phyloP scores from a whole-genome alignment of 2,329 filamentous ascomycete species.

The Achaetomium macrosporum region DNA sequence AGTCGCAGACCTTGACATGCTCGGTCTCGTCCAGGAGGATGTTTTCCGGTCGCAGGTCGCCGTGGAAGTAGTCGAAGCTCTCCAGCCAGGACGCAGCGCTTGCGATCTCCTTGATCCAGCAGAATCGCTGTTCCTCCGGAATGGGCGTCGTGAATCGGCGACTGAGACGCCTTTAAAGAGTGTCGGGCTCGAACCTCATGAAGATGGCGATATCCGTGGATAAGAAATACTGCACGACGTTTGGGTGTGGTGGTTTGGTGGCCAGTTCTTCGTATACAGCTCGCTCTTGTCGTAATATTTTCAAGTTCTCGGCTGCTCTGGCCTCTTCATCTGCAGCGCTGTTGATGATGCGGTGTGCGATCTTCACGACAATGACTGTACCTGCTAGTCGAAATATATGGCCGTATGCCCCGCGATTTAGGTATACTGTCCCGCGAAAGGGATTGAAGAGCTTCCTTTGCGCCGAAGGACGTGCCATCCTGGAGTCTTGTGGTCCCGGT shows the following conservation, averaged over 20 bases:
- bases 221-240: neutral
- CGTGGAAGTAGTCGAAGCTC: conserved; percentile 4
- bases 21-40: conserved; percentile 13
- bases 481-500: no score
- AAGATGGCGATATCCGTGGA: neutral
- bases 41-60: conserved; percentile 12
- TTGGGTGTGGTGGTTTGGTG: neutral
- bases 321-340: neutral
- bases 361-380: neutral
- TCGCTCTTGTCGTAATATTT: neutral
- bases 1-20: conserved; percentile 14
- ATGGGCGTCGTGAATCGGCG: neutral
- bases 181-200: conserved; percentile 1
- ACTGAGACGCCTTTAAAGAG: neutral
- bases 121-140: neutral
- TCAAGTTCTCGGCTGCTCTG: neutral
- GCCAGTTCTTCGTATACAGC: neutral
- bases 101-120: neutral
- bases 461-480: neutral
- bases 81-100: conserved; percentile 1
- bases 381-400: neutral
- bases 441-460: conserved; percentile 3
- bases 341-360: conserved; percentile 1
- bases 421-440: neutral
- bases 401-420: neutral